Evolutionary conservation across 768 basidiomycete genomes (phyloP).

Genomic region (Tulasnella sp.): DNA sequence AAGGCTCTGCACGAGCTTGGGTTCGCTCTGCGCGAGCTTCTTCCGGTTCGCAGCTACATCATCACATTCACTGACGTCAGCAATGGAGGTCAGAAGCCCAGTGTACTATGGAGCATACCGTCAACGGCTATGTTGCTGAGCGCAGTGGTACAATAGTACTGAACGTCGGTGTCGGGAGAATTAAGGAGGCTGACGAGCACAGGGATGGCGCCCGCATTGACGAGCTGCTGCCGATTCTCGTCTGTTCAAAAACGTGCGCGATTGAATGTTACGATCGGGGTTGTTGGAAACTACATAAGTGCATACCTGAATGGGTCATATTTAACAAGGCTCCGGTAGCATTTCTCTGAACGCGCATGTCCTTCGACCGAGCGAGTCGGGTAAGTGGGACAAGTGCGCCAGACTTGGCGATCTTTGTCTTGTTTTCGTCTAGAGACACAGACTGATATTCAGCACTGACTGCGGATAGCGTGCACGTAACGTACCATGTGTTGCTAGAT

Average conservation of each 20-base stretch:
- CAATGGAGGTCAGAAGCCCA: constrained; percentile 4
- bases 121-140: constrained; percentile 98
- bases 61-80: not conserved
- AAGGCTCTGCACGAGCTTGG: constrained; percentile 85
- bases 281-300: not conserved
- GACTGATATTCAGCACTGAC: not conserved
- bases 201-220: constrained; percentile 96
- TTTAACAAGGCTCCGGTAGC: constrained; percentile 96
- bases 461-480: constrained; percentile 6
- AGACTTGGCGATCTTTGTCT: constrained; percentile 98
- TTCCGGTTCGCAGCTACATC: constrained; percentile 69
- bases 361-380: constrained; percentile 89
- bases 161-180: constrained; percentile 97
- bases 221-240: constrained; percentile 96
- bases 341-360: constrained; percentile 98
- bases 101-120: constrained; percentile 34
- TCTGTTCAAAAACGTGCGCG: constrained; percentile 37
- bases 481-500: constrained; percentile 93
- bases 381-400: constrained; percentile 97
- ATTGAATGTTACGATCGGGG: not conserved
- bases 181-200: constrained; percentile 90
- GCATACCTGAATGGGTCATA: constrained; percentile 95
- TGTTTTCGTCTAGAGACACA: constrained; percentile 76
- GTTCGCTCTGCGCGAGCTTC: constrained; percentile 88
- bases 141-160: constrained; percentile 99